Base-by-base conservation (phyloP, 352 stramenopile species). In the Saprolegnia parasitica region DNA sequence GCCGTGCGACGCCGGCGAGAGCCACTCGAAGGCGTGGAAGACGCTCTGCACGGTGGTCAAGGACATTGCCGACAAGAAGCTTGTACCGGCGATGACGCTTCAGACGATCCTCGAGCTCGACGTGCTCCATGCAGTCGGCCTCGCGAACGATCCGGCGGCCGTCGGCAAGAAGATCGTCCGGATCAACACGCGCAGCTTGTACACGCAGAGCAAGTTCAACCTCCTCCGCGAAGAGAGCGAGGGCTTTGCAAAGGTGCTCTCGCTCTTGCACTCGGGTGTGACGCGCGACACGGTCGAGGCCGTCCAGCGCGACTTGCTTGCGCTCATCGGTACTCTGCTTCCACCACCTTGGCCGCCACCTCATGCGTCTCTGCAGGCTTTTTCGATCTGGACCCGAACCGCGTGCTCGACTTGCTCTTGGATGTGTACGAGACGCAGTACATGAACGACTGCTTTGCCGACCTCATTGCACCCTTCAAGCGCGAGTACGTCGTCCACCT, bases 141-240 rank as follows among this genome's bases (percentile, higher is more conserved):
- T 95, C 42, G 68, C 78, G 35, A 71, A 68, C 75, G 75, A 90
- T 35, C 83, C 83, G 10, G 71, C 74, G 9, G 54, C 78, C n/a
- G 76, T 91, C 72, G 73, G 62, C 16, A 89, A 86, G 72, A 93
- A 92, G 67, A 77, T 90, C 74, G 74, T 95, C 23, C 84, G 86
- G 21, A 89, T 92, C 64, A 95, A 95, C 71, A 95, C 86, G 49
- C 92, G 92, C 73, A 92, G 79, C 32, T 77, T 92, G 66, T 99
- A 99, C 73, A 91, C 89, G 37, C 96, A 99, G 76, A 85, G 95
- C 76, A 98, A 98, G 77, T 99, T 97, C 75, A 99, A 98, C 74
- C 74, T 99, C 42, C 79, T 98, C 29, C 88, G 88, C 18, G 96
- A 99, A 76, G 96, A 99, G 78, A 98, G 89, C 39, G 96, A 99